Percentiles rank a stretch among this genome's conserved stretches.
These are phyloP conservation scores for Ustilago trichophora DNA, from an alignment of 1,284 basidiomycete species.

Conservation along the genomic window DNA sequence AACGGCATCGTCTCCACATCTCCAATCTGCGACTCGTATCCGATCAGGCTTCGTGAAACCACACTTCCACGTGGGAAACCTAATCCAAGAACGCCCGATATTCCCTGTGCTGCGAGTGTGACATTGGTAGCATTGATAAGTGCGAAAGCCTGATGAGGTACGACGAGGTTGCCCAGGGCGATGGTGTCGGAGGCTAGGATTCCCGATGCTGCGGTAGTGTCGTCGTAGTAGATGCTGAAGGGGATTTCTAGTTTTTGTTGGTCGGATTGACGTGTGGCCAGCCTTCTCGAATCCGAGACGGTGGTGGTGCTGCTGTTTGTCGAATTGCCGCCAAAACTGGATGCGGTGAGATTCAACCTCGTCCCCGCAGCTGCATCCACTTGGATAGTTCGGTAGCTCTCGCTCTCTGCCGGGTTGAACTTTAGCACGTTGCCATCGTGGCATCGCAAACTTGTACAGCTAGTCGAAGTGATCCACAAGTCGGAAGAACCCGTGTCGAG, in stretches of 20 bases:
- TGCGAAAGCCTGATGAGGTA: conserved; percentile 35
- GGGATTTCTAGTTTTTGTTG: conserved; percentile 15
- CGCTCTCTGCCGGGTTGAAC: conserved; percentile 26
- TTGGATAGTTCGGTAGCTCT: conserved; percentile 5
- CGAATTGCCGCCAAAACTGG: conserved; percentile 8
- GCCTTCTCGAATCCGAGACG: too few relatives aligned
- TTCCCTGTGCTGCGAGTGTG: conserved; percentile 63
- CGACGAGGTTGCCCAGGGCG: conserved; percentile 15
- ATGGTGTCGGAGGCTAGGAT: conserved; percentile 28
- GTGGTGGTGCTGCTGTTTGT: not conserved
- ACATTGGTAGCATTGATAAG: conserved; percentile 65
- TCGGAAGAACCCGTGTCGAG: conserved; percentile 51
- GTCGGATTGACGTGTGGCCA: not conserved
- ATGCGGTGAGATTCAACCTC: conserved; percentile 8
- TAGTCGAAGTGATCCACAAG: conserved; percentile 43
- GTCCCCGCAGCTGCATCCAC: conserved; percentile 6
- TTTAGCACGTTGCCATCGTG: conserved; percentile 9
- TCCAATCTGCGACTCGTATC: conserved; percentile 7
- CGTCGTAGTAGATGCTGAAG: conserved; percentile 32
- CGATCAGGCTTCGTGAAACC: conserved; percentile 27
- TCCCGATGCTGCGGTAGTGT: conserved; percentile 20
- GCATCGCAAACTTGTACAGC: conserved; percentile 21
- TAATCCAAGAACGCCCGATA: conserved; percentile 68
- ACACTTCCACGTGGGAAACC: conserved; percentile 66
- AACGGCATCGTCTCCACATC: conserved; percentile 13